Conservation (phyloP, 2,329 filamentous ascomycete species). For the Fonsecaea erecta region DNA sequence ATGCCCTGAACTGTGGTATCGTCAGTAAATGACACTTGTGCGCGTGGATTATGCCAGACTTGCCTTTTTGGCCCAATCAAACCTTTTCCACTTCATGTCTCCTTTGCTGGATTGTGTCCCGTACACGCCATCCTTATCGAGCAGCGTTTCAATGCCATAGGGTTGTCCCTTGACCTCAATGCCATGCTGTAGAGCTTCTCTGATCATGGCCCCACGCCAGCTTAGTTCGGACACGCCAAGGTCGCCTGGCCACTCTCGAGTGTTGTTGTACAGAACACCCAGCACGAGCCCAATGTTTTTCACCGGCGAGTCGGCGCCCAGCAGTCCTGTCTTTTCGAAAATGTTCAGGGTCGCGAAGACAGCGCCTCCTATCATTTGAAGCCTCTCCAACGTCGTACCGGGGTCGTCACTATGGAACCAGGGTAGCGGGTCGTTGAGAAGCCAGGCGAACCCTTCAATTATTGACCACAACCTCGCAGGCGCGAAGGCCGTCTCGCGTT, state of each 20-base stretch:
- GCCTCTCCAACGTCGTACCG: constrained; percentile 1
- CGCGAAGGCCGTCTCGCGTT: neutral
- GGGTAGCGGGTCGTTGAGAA: neutral
- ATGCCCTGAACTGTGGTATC: constrained; percentile 10
- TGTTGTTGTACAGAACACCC: constrained; percentile 8
- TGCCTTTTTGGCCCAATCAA: constrained; percentile 14
- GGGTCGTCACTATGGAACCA: constrained; percentile 18
- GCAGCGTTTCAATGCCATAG: neutral
- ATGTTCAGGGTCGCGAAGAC: constrained; percentile 17
- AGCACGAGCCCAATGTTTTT: constrained; percentile 24
- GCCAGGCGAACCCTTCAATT: constrained; percentile 18
- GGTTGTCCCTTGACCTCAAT: constrained; percentile 14
- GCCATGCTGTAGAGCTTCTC: neutral
- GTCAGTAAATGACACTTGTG: neutral
- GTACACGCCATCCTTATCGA: constrained; percentile 6
- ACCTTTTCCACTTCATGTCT: constrained; percentile 6
- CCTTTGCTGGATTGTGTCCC: neutral
- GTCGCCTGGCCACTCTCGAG: neutral
- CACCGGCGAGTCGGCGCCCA: constrained; percentile 15
- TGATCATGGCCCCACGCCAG: constrained; percentile 16
- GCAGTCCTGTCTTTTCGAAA: constrained; percentile 13
- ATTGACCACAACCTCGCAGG: constrained; percentile 14
- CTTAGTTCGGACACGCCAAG: neutral
- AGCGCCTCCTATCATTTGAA: constrained; percentile 16
- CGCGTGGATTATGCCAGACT: neutral